Conservation (phyloP, 768 basidiomycete genomes). For the Pleurotus ostreatus region DNA sequence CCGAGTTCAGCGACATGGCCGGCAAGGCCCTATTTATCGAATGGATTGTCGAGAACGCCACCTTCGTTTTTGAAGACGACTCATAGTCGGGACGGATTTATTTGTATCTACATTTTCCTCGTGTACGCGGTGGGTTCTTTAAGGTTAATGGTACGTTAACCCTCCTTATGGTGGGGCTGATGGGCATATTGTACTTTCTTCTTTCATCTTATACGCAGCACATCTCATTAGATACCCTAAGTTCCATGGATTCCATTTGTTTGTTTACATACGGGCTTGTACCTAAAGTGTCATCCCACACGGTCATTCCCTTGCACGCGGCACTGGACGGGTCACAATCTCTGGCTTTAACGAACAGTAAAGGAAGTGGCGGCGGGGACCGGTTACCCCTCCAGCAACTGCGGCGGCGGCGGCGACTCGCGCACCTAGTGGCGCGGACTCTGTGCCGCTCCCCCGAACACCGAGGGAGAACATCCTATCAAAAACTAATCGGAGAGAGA, state of each 20-base stretch:
- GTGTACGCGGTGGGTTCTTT: background rate
- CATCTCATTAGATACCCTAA: slow-evolving; percentile 6
- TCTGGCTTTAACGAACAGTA: slow-evolving; percentile 77
- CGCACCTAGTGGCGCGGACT: slow-evolving; percentile 55
- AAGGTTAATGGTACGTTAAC: background rate
- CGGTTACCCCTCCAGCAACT: slow-evolving; percentile 57
- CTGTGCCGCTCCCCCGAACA: slow-evolving; percentile 70
- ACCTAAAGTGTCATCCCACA: background rate
- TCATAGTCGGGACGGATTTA: background rate
- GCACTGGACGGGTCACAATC: slow-evolving; percentile 33
- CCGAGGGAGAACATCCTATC: slow-evolving; percentile 89
- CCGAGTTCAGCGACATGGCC: slow-evolving; percentile 97
- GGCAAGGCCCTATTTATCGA: slow-evolving; percentile 91
- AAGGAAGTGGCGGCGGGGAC: slow-evolving; percentile 80
- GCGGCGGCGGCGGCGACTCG: slow-evolving; percentile 59
- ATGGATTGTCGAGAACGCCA: slow-evolving; percentile 92
- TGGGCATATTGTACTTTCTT: background rate
- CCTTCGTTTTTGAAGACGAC: slow-evolving; percentile 38
- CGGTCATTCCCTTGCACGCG: background rate
- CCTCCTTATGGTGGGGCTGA: too few species aligned
- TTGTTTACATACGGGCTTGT: background rate
- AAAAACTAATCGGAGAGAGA: slow-evolving; percentile 52
- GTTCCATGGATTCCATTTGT: slow-evolving; percentile 2
- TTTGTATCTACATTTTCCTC: too few species aligned
- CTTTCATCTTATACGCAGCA: background rate